Evolutionary conservation across 192 early-diverging fungal species (phyloP).

Genomic region (Pecoramyces ruminantium): DNA sequence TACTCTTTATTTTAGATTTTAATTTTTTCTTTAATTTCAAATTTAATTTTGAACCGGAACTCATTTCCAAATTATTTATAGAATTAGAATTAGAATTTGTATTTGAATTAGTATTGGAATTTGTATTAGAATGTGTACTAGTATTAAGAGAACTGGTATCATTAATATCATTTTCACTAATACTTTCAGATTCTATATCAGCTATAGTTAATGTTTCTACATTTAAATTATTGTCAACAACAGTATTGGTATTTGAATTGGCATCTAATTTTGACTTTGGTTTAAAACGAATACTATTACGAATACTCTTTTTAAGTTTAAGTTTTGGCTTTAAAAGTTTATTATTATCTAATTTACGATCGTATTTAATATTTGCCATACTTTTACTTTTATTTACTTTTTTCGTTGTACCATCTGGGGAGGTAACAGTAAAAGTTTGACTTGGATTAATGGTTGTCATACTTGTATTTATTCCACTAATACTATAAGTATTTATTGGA

Average conservation of each 20-base stretch:
- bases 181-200: neutral
- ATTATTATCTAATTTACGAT: neutral
- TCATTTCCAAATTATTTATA: too few species aligned
- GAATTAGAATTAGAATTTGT: too few species aligned
- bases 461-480: neutral
- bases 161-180: neutral
- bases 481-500: neutral
- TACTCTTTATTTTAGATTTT: too few species aligned
- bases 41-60: too few species aligned
- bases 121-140: too few species aligned
- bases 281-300: neutral
- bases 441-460: neutral
- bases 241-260: too few species aligned
- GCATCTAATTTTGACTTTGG: neutral
- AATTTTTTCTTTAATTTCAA: too few species aligned
- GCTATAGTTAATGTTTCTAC: too few species aligned
- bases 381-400: neutral
- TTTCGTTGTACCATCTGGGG: neutral
- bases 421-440: neutral
- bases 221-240: too few species aligned
- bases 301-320: neutral
- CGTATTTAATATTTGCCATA: neutral
- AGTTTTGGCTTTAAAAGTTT: neutral
- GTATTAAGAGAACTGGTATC: too few species aligned
- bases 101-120: too few species aligned